phyloP scores from a whole-genome alignment of 2,329 filamentous ascomycete species.

The Incumbomyces lentus region DNA sequence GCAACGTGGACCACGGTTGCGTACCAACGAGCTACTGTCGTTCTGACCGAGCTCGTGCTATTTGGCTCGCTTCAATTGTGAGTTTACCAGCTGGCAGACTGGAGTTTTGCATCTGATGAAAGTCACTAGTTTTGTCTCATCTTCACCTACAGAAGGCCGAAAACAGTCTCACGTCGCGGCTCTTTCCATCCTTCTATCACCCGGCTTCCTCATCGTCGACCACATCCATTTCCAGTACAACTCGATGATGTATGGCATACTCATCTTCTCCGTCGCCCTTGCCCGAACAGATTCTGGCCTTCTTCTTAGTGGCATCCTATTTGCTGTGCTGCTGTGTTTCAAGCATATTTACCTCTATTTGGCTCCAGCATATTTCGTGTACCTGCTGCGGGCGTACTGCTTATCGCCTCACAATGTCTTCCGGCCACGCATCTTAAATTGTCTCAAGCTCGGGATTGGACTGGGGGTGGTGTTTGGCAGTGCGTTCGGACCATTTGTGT shows the following conservation, averaged over 20 bases:
- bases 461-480: constrained; percentile 60
- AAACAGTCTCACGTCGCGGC: constrained; percentile 75
- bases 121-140: constrained; percentile 58
- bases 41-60: constrained; percentile 72
- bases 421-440: constrained; percentile 56
- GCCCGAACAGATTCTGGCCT: constrained; percentile 66
- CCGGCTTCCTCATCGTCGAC: constrained; percentile 90
- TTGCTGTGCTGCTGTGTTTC: constrained; percentile 77
- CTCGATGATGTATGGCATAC: constrained; percentile 84
- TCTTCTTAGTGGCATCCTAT: constrained; percentile 68
- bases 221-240: constrained; percentile 99
- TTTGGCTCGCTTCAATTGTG: constrained; percentile 72
- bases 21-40: constrained; percentile 84
- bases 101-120: constrained; percentile 13
- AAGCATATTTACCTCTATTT: constrained; percentile 98
- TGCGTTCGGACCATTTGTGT: constrained; percentile 84
- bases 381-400: constrained; percentile 80
- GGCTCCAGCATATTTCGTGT: constrained; percentile 91
- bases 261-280: constrained; percentile 76
- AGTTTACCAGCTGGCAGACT: constrained; percentile 13
- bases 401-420: constrained; percentile 68
- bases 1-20: constrained; percentile 89
- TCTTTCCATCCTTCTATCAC: constrained; percentile 80
- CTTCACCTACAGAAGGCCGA: constrained; percentile 54
- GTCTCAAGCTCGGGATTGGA: constrained; percentile 67